phyloP scores from a whole-genome alignment of 306 rosid species.

The Prunus mongolica region DNA sequence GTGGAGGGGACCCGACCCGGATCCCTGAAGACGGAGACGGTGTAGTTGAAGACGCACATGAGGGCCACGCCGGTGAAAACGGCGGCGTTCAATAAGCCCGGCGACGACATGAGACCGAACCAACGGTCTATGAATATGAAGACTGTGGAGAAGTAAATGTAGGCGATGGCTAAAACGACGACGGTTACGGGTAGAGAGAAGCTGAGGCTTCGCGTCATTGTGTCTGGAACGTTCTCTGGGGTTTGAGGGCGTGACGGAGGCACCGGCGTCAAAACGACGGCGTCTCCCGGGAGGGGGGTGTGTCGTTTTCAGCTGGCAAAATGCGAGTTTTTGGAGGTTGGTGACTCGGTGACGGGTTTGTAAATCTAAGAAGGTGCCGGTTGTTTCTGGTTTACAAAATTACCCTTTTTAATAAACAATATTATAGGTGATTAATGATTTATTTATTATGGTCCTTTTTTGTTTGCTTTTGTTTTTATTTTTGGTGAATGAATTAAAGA shows the following conservation, averaged over 20 bases:
- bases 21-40: constrained; percentile 53
- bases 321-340: neutral
- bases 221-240: constrained; percentile 11
- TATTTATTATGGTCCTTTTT: neutral
- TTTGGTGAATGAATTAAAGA: neutral
- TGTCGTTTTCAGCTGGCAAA: neutral
- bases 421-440: neutral
- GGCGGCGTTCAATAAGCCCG: constrained; percentile 72
- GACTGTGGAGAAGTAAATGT: constrained; percentile 67
- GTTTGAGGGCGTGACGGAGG: constrained; percentile 21
- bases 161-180: constrained; percentile 56
- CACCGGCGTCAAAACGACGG: constrained; percentile 84
- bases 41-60: constrained; percentile 53
- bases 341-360: constrained; percentile 1
- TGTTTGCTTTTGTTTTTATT: too few relatives aligned
- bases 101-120: constrained; percentile 91
- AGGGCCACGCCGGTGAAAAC: constrained; percentile 67
- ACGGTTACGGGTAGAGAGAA: constrained; percentile 63
- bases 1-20: constrained; percentile 89
- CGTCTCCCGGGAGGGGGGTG: constrained; percentile 31
- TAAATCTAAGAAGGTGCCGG: constrained; percentile 27
- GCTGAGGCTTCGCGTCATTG: constrained; percentile 42
- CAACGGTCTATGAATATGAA: constrained; percentile 79
- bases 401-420: neutral
- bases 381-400: constrained; percentile 12